Percentiles rank a stretch among this genome's conserved stretches.
These are phyloP conservation scores for Postia placenta DNA, from an alignment of 768 basidiomycete genomes.

Conservation along the genomic window DNA sequence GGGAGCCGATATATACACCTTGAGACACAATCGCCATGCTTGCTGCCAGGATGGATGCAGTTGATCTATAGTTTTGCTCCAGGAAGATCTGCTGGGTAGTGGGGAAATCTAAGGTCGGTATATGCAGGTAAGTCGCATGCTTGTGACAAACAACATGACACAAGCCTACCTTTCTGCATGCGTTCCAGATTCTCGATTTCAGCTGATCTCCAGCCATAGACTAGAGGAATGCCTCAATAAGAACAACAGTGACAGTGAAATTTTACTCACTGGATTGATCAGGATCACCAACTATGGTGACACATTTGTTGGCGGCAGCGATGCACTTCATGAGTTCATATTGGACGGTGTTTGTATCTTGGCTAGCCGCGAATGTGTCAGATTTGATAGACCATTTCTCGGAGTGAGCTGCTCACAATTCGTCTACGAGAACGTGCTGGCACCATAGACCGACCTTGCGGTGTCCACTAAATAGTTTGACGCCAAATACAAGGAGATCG, in stretches of 20 bases:
- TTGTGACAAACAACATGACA: too few species aligned
- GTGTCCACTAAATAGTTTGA: conserved; percentile 52
- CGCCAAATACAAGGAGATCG: conserved; percentile 70
- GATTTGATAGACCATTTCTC: background rate
- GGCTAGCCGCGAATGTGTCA: conserved; percentile 27
- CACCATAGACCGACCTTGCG: conserved; percentile 51
- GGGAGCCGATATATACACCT: conserved; percentile 49
- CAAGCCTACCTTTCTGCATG: conserved; percentile 55
- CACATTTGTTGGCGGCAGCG: conserved; percentile 42
- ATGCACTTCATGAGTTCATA: conserved; percentile 74
- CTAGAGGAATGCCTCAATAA: conserved; percentile 25
- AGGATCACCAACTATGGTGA: conserved; percentile 86
- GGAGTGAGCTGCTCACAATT: conserved; percentile 51
- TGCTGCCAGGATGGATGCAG: conserved; percentile 63
- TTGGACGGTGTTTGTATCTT: conserved; percentile 80
- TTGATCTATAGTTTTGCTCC: conserved; percentile 86
- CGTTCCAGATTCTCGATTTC: conserved; percentile 68
- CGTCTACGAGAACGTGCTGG: conserved; percentile 69
- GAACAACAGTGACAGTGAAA: background rate
- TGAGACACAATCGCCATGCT: conserved; percentile 78
- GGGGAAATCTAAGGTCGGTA: conserved; percentile 47
- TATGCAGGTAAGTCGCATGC: too few species aligned
- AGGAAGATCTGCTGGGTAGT: conserved; percentile 63
- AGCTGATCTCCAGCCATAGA: conserved; percentile 85
- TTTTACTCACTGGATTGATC: conserved; percentile 70